Percentiles rank a stretch among this genome's conserved stretches.
Evolutionary conservation across 2,329 filamentous ascomycete genomes (phyloP).

Genomic region (Malbranchea zuffiana): DNA sequence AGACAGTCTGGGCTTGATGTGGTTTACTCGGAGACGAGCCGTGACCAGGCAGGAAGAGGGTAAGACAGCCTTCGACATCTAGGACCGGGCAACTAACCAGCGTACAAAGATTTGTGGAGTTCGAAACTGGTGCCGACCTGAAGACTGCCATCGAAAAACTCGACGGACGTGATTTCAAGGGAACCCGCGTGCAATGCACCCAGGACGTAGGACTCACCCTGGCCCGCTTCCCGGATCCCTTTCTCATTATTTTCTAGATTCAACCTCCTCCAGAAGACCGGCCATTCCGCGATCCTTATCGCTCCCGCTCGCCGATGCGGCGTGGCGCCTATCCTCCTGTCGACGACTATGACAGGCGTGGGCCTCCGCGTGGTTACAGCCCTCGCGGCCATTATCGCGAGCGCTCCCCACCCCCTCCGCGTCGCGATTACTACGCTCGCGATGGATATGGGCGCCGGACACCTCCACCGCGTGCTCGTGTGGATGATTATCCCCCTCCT

Average conservation of each 20-base stretch:
- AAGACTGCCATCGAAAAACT: slow-evolving; percentile 90
- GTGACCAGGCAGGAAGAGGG: slow-evolving; percentile 87
- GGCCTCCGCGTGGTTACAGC: slow-evolving; percentile 70
- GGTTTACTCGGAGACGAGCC: slow-evolving; percentile 92
- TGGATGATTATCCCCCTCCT: slow-evolving; percentile 61
- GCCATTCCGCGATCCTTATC: slow-evolving; percentile 55
- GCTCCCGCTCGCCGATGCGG: slow-evolving; percentile 70
- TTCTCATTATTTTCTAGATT: slow-evolving; percentile 43
- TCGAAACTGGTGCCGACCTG: slow-evolving; percentile 82
- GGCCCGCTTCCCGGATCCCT: slow-evolving; percentile 9
- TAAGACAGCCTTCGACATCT: slow-evolving; percentile 36
- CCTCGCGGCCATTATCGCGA: slow-evolving; percentile 80
- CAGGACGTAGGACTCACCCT: slow-evolving; percentile 58
- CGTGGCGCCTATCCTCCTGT: slow-evolving; percentile 55
- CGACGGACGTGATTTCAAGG: slow-evolving; percentile 87
- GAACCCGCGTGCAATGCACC: slow-evolving; percentile 70
- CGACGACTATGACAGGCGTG: slow-evolving; percentile 77
- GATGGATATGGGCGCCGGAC: slow-evolving; percentile 66
- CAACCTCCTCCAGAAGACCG: slow-evolving; percentile 56
- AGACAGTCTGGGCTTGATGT: slow-evolving; percentile 94
- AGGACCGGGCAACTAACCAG: slow-evolving; percentile 3
- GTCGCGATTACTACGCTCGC: slow-evolving; percentile 80
- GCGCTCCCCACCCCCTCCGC: slow-evolving; percentile 57
- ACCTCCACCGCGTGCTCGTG: slow-evolving; percentile 54
- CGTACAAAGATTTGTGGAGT: slow-evolving; percentile 69